These are phyloP conservation scores for Phytophthora citricola DNA, from an alignment of 352 stramenopile species.

Conservation along the genomic window DNA sequence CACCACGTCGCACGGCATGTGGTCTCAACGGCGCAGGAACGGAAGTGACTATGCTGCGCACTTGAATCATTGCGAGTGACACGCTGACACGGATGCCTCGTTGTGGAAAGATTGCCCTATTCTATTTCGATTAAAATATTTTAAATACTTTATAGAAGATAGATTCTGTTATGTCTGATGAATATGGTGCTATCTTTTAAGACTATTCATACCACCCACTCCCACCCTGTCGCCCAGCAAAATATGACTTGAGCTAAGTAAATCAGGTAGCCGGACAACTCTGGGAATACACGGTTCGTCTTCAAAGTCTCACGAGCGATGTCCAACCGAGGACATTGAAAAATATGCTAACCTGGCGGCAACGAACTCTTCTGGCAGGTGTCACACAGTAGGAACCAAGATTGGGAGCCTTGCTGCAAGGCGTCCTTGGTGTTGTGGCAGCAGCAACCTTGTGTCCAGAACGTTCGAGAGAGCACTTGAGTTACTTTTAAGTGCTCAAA, in stretches of 20 bases:
- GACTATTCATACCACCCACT: not conserved
- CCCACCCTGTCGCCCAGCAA: not conserved
- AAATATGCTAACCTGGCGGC: slow-evolving; percentile 4
- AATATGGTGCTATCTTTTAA: no score
- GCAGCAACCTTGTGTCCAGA: no score
- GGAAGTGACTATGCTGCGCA: slow-evolving; percentile 16
- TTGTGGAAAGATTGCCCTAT: not conserved
- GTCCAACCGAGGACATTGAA: not conserved
- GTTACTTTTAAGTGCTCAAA: no score
- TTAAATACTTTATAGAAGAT: not conserved
- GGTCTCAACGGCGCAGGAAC: slow-evolving; percentile 1
- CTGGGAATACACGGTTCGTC: not conserved
- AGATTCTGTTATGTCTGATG: not conserved
- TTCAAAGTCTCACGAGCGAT: slow-evolving; percentile 5
- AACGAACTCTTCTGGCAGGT: not conserved
- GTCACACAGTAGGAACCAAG: no score
- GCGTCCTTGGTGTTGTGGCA: no score
- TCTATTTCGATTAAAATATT: not conserved
- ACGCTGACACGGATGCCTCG: slow-evolving; percentile 1
- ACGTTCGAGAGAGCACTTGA: no score
- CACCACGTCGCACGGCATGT: slow-evolving; percentile 17
- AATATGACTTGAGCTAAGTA: no score
- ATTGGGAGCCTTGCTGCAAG: no score
- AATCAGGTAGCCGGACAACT: not conserved
- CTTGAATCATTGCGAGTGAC: slow-evolving; percentile 22